Evolutionary conservation across 257 asterid species (phyloP).

Genomic region (Fraxinus quadrangulata): DNA sequence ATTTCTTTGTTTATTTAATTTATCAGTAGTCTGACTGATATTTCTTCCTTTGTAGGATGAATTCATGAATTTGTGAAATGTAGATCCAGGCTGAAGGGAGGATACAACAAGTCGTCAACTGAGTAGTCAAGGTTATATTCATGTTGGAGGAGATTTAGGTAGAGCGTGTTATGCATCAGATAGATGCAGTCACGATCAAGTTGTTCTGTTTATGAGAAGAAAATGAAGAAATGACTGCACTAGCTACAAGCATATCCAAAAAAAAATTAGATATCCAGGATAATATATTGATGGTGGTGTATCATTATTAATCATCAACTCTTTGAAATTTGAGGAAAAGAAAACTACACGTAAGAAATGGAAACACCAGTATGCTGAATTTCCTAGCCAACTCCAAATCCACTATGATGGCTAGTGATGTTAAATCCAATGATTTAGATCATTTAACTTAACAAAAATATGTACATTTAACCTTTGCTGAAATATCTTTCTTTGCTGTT

Average conservation of each 20-base stretch:
- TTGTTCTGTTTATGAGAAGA: background rate
- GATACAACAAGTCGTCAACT: background rate
- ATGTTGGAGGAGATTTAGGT: background rate
- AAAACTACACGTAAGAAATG: background rate
- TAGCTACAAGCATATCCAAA: background rate
- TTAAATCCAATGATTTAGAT: background rate
- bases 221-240: background rate
- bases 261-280: background rate
- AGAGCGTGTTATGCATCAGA: background rate
- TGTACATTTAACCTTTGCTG: background rate
- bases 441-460: background rate
- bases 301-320: background rate
- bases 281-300: constrained; percentile 1
- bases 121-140: background rate
- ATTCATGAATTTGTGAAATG: background rate
- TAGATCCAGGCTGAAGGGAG: background rate
- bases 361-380: background rate
- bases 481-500: background rate
- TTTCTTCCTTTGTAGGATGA: background rate
- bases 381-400: background rate
- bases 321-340: background rate
- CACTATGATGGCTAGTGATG: constrained; percentile 1
- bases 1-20: background rate
- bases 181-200: background rate
- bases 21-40: background rate